A percentile compares a stretch with the other conserved stretches of the same genome.
These are phyloP conservation scores for Funneliformis geosporum DNA, from an alignment of 192 early-diverging fungal species.

Conservation along the genomic window DNA sequence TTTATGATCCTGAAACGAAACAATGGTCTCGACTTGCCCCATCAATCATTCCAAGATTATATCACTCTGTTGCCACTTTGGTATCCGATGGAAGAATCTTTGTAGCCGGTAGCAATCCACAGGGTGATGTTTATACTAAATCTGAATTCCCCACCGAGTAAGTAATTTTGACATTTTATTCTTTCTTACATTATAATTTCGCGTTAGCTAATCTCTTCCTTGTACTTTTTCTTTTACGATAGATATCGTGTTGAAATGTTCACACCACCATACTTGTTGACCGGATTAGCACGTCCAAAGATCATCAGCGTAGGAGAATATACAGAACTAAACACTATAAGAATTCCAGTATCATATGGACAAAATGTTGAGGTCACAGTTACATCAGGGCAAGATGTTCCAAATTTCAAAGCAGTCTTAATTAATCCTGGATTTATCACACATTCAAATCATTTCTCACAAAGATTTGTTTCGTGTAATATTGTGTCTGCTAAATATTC, in stretches of 20 bases:
- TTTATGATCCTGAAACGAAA: constrained; percentile 53
- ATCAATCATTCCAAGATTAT: constrained; percentile 55
- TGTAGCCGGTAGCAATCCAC: constrained; percentile 44
- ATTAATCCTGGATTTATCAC: constrained; percentile 55
- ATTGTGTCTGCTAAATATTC: neutral
- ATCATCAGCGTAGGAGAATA: neutral
- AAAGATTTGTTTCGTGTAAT: constrained; percentile 39
- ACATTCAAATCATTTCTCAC: constrained; percentile 55
- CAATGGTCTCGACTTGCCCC: constrained; percentile 17
- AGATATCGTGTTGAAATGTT: constrained; percentile 53
- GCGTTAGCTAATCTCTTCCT: too few relatives aligned
- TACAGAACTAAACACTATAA: neutral
- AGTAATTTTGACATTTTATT: neutral
- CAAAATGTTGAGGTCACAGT: constrained; percentile 29
- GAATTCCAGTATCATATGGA: constrained; percentile 27
- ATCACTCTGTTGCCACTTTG: constrained; percentile 59
- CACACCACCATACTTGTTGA: constrained; percentile 50
- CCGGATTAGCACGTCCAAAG: too few relatives aligned
- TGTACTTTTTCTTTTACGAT: constrained; percentile 42
- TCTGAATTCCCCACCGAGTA: constrained; percentile 51
- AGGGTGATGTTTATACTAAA: constrained; percentile 15
- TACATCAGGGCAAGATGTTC: neutral
- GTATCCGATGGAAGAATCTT: constrained; percentile 46
- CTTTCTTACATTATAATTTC: neutral
- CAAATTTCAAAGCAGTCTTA: constrained; percentile 46